phyloP scores from a whole-genome alignment of 768 basidiomycete species.

The Tylopilus subfusipes region DNA sequence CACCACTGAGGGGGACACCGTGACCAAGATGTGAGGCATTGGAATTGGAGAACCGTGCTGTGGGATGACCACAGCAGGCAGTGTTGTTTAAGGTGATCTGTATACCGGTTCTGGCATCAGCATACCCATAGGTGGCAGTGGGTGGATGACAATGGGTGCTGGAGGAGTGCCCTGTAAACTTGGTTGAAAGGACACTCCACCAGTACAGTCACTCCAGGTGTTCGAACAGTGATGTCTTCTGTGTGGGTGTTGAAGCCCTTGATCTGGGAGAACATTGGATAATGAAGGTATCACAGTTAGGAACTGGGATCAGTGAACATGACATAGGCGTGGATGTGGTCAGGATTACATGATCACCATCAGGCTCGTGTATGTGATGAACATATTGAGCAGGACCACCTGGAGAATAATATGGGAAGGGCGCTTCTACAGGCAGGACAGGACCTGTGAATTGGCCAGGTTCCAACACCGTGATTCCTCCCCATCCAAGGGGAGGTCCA shows the following conservation, averaged over 20 bases:
- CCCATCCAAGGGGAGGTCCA: constrained; percentile 10
- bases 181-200: background rate
- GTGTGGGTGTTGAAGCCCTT: constrained; percentile 25
- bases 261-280: constrained; percentile 17
- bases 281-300: constrained; percentile 5
- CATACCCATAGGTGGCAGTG: too few species aligned
- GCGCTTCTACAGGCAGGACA: constrained; percentile 35
- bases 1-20: constrained; percentile 6
- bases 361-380: constrained; percentile 9
- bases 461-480: constrained; percentile 21
- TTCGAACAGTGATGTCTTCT: constrained; percentile 8
- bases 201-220: constrained; percentile 2
- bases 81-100: too few species aligned
- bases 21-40: constrained; percentile 18
- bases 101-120: too few species aligned
- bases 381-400: constrained; percentile 3
- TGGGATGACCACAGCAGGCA: too few species aligned
- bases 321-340: constrained; percentile 15
- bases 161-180: background rate
- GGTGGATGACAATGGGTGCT: background rate
- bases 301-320: constrained; percentile 20
- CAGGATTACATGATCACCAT: constrained; percentile 20
- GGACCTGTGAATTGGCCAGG: constrained; percentile 18
- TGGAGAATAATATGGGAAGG: constrained; percentile 5
- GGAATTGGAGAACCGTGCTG: background rate